Conservation (phyloP, 108 stramenopile species). For the Cylindrotheca closterium region DNA sequence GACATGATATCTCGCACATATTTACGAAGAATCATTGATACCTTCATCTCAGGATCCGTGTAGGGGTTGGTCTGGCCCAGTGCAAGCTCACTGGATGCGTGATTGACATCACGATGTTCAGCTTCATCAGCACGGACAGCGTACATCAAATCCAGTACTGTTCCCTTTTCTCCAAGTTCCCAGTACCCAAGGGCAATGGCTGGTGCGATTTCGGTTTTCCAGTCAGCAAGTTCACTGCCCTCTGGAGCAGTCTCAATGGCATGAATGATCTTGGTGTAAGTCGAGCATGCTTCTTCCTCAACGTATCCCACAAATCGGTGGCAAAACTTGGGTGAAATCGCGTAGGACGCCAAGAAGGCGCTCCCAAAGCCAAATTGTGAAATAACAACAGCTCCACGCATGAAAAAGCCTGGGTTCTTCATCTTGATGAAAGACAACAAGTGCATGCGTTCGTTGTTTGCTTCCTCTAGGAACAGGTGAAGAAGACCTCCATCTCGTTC, state of each 20-base stretch:
- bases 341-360: conserved; percentile 81
- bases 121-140: conserved; percentile 94
- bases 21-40: conserved; percentile 66
- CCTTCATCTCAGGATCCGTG: conserved; percentile 62
- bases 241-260: conserved; percentile 83
- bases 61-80: conserved; percentile 64
- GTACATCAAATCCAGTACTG: conserved; percentile 87
- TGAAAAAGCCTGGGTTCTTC: conserved; percentile 71
- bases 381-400: conserved; percentile 66
- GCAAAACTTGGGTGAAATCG: conserved; percentile 86
- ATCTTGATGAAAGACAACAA: conserved; percentile 86
- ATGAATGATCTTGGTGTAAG: conserved; percentile 90
- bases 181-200: conserved; percentile 79
- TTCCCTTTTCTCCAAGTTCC: conserved; percentile 87
- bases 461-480: conserved; percentile 95
- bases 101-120: conserved; percentile 95
- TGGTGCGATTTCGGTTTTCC: conserved; percentile 70
- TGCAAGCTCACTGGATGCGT: conserved; percentile 54
- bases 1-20: conserved; percentile 81
- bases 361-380: conserved; percentile 84
- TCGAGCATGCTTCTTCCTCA: conserved; percentile 90
- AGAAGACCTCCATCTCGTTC: conserved; percentile 92
- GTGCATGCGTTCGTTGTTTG: conserved; percentile 98
- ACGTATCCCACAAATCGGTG: conserved; percentile 98
- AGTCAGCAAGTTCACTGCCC: conserved; percentile 75